Conservation (phyloP, 352 stramenopile species). For the Phytophthora citricola region DNA sequence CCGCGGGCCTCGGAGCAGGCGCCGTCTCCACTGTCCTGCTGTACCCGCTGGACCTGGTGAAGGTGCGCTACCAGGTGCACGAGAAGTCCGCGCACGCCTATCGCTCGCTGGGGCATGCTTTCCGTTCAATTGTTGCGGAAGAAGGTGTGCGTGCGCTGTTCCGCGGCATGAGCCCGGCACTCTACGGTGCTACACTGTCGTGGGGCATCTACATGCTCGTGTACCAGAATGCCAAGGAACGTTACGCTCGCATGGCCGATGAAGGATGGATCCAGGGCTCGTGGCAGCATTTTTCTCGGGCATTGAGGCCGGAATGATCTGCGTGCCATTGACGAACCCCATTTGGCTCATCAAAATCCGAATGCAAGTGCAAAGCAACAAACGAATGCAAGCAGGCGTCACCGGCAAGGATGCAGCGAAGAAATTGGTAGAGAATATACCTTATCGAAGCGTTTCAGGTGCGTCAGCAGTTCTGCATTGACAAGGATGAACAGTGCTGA, state of each 20-base stretch:
- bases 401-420: conserved; percentile 60
- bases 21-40: conserved; percentile 87
- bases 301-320: conserved; percentile 86
- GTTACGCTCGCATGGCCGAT: conserved; percentile 77
- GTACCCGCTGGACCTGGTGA: conserved; percentile 98
- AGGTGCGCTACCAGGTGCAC: conserved; percentile 97
- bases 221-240: conserved; percentile 96
- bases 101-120: conserved; percentile 72
- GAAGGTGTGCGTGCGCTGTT: conserved; percentile 93
- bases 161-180: conserved; percentile 93
- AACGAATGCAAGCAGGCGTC: conserved; percentile 47
- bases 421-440: conserved; percentile 63
- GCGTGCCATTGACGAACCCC: conserved; percentile 97
- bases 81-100: conserved; percentile 81
- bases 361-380: conserved; percentile 92
- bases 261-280: conserved; percentile 76
- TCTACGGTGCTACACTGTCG: conserved; percentile 95
- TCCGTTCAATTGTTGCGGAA: conserved; percentile 80
- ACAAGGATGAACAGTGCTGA: background rate
- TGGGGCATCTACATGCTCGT: conserved; percentile 99
- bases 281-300: conserved; percentile 87
- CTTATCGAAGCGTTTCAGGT: conserved; percentile 77
- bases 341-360: conserved; percentile 99
- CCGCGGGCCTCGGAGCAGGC: conserved; percentile 75
- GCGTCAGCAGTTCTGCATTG: background rate